These are phyloP conservation scores for Circinella minor DNA, from an alignment of 371 early-diverging fungal species.

Conservation along the genomic window DNA sequence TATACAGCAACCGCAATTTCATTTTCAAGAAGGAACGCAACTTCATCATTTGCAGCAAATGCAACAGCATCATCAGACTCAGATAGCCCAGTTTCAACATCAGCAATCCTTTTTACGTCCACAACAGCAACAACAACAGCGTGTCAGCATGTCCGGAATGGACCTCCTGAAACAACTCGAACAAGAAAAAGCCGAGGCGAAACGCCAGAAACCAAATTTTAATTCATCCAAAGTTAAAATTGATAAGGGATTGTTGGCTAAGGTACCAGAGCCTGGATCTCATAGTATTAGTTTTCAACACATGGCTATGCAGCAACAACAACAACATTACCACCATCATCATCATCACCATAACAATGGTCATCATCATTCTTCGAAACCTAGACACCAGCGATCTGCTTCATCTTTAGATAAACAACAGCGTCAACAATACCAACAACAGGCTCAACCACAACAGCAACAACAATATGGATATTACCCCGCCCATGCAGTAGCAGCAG, in stretches of 20 bases:
- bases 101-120: conserved; percentile 20
- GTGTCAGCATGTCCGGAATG: conserved; percentile 51
- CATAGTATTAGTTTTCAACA: conserved; percentile 52
- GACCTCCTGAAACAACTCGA: conserved; percentile 50
- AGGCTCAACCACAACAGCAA: conserved; percentile 15
- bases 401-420: conserved; percentile 8
- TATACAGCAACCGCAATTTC: not conserved
- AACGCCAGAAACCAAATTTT: conserved; percentile 41
- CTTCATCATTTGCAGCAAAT: conserved; percentile 35
- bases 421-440: conserved; percentile 14
- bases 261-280: conserved; percentile 48
- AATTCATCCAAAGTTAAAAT: conserved; percentile 46
- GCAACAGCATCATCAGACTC: conserved; percentile 32
- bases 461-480: conserved; percentile 12
- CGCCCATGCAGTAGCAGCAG: conserved; percentile 9
- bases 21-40: conserved; percentile 27
- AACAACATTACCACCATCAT: conserved; percentile 23
- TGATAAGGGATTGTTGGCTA: conserved; percentile 46
- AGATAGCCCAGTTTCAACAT: conserved; percentile 36
- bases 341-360: conserved; percentile 6
- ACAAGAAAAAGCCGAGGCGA: conserved; percentile 45
- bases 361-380: conserved; percentile 2
- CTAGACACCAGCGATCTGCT: conserved; percentile 3
- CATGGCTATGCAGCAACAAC: conserved; percentile 29
- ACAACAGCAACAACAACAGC: conserved; percentile 28